Conservation (phyloP, 2,329 filamentous ascomycete genomes). For the Pyricularia pennisetigena region DNA sequence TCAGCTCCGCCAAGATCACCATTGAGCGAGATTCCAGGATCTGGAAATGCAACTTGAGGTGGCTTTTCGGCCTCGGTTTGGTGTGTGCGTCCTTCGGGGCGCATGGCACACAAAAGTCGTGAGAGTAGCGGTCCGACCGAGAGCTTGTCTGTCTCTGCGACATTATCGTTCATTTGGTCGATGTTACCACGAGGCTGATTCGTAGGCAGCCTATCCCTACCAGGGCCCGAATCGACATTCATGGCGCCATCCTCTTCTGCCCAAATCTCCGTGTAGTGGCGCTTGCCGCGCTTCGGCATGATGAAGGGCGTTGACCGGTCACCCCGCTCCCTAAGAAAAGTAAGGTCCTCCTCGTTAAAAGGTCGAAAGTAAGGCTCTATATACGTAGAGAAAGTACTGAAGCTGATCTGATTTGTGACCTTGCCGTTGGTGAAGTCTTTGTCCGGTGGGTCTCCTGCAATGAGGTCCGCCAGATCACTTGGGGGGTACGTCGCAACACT, state of each 20-base stretch:
- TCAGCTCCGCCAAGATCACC: constrained; percentile 38
- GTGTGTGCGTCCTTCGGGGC: constrained; percentile 58
- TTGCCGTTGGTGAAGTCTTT: constrained; percentile 94
- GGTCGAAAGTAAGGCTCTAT: constrained; percentile 85
- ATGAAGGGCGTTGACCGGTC: constrained; percentile 77
- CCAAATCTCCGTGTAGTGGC: constrained; percentile 85
- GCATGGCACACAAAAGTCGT: constrained; percentile 69
- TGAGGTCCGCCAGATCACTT: constrained; percentile 71
- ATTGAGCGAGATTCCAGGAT: constrained; percentile 40
- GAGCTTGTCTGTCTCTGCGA: constrained; percentile 80
- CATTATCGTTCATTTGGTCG: constrained; percentile 76
- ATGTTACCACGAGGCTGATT: constrained; percentile 81
- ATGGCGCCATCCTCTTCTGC: constrained; percentile 83
- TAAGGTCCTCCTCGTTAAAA: constrained; percentile 86
- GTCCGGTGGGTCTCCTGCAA: constrained; percentile 82
- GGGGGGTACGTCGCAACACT: constrained; percentile 77
- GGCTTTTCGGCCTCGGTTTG: neutral
- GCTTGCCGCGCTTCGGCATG: constrained; percentile 75
- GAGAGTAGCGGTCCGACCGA: constrained; percentile 81
- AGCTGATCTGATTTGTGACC: constrained; percentile 87
- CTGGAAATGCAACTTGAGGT: neutral
- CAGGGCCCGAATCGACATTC: constrained; percentile 53
- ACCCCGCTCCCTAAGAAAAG: constrained; percentile 82
- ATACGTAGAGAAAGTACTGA: constrained; percentile 85
- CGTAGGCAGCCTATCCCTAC: constrained; percentile 56